A percentile compares a stretch with the other conserved stretches of the same genome.
Conservation (phyloP, 441 rosid genomes). For the Aleurites moluccanus region DNA sequence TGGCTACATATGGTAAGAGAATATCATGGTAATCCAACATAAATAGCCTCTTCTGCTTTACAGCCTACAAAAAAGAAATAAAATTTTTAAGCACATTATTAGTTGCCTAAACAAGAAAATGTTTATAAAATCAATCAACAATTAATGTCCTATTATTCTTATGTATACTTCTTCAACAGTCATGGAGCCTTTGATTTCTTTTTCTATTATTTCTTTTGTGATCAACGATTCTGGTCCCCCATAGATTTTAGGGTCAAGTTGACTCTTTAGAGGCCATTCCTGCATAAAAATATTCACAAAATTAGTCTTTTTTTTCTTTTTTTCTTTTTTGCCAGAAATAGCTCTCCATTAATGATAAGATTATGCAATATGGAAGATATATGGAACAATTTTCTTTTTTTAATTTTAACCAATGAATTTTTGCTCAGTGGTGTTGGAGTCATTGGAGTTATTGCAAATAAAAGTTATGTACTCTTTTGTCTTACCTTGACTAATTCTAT, state of each 20-base stretch:
- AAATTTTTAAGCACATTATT: background rate
- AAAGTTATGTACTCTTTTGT: no score
- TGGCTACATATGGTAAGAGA: slow-evolving; percentile 56
- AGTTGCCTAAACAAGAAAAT: background rate
- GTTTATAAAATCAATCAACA: background rate
- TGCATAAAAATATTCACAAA: slow-evolving; percentile 6
- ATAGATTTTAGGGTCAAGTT: slow-evolving; percentile 54
- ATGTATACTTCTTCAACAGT: slow-evolving; percentile 47
- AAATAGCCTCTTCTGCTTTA: slow-evolving; percentile 52
- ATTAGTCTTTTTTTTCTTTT: background rate
- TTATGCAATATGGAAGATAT: background rate
- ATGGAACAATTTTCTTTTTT: no score
- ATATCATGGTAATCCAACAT: slow-evolving; percentile 70
- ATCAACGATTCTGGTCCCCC: slow-evolving; percentile 59
- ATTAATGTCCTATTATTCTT: background rate
- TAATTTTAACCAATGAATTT: no score
- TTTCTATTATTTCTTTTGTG: slow-evolving; percentile 48
- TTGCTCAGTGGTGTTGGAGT: no score
- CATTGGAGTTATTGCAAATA: no score
- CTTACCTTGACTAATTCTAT: slow-evolving; percentile 54
- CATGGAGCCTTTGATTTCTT: slow-evolving; percentile 47
- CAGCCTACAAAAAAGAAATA: slow-evolving; percentile 40
- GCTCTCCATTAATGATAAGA: no score
- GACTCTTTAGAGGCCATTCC: slow-evolving; percentile 81
- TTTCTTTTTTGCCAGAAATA: background rate